Base-by-base conservation (phyloP, 768 basidiomycete genomes). In the Leucogyrophana mollusca region DNA sequence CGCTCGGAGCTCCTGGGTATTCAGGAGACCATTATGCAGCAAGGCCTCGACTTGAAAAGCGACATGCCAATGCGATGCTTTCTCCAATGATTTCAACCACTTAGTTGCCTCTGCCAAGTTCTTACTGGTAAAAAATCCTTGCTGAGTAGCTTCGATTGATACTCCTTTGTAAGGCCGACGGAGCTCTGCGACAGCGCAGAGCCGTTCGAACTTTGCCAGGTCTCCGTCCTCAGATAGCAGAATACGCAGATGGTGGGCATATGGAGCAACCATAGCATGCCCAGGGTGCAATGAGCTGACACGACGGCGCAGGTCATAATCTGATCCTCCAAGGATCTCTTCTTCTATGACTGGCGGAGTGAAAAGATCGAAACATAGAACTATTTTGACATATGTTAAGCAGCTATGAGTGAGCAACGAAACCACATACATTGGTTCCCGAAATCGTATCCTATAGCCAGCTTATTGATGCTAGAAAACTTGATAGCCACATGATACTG, bases 41-140 rank as follows among this genome's bases (percentile, higher is more conserved):
- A 90, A 68, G 0, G 80, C 77, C 59, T 88, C 88, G 22, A 90
- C 66, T 61, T 93, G 90, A 58, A 90, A 93, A 1, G 83, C 85
- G 24, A 89, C 73, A 4, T 69, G 63, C 85, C 86, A 91, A 18
- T 57, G 52, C 4, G 51, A 45, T 24, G 42, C 9, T 22, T 62
- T 44, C 11, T 76, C 70, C 37, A 83, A 72, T 3, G 60, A 63
- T 23, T 61, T 60, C 34, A 86, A 52, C 65, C 72, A 72, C 13
- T 55, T 58, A 13, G 70, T 66, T 8, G 87, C 58, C 8, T 63
- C 65, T 49, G 73, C 64, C 3, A 90, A 70, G 4, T 67, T 63
- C 50, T 65, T 77, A 9, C 56, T 52, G 0, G 69, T 54, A 57
- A 86, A 91, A 51, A 87, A 83, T 0, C 62, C 68, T 32, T 64